These are phyloP conservation scores for Xylariales sp. DNA, from an alignment of 2,329 filamentous ascomycete genomes.

Conservation along the genomic window DNA sequence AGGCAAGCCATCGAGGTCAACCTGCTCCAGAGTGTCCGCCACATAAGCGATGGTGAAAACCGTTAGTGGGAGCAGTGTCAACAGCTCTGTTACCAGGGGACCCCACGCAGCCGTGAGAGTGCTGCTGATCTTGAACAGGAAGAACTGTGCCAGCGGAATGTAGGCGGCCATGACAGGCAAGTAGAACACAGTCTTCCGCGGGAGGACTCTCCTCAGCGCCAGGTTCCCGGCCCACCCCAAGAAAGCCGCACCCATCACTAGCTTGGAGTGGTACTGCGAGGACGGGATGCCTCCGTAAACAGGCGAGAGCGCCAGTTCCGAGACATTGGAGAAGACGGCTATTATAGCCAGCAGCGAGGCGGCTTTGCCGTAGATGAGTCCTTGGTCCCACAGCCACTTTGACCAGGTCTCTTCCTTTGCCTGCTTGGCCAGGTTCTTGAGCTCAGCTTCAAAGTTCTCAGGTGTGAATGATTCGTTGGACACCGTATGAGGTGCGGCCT, in stretches of 20 bases:
- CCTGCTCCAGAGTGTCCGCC: conserved; percentile 59
- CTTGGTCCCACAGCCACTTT: conserved; percentile 31
- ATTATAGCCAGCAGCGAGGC: conserved; percentile 48
- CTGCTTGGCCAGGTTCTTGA: conserved; percentile 41
- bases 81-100: conserved; percentile 67
- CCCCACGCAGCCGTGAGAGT: conserved; percentile 65
- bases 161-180: conserved; percentile 73
- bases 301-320: conserved; percentile 73
- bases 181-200: conserved; percentile 44
- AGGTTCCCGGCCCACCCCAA: conserved; percentile 68
- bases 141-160: conserved; percentile 68
- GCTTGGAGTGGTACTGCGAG: conserved; percentile 64
- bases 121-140: conserved; percentile 64
- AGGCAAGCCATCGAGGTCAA: conserved; percentile 51
- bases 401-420: conserved; percentile 25
- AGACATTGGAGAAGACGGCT: conserved; percentile 64
- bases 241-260: conserved; percentile 63
- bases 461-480: conserved; percentile 37
- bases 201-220: conserved; percentile 44
- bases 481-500: conserved; percentile 20
- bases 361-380: conserved; percentile 35
- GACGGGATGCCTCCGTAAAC: conserved; percentile 85
- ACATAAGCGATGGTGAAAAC: conserved; percentile 60
- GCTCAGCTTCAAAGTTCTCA: conserved; percentile 50
- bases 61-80: conserved; percentile 69